Percentiles rank a stretch among this genome's conserved stretches.
Conservation (phyloP, 2,329 filamentous ascomycete genomes). For the Xylaria sp. region DNA sequence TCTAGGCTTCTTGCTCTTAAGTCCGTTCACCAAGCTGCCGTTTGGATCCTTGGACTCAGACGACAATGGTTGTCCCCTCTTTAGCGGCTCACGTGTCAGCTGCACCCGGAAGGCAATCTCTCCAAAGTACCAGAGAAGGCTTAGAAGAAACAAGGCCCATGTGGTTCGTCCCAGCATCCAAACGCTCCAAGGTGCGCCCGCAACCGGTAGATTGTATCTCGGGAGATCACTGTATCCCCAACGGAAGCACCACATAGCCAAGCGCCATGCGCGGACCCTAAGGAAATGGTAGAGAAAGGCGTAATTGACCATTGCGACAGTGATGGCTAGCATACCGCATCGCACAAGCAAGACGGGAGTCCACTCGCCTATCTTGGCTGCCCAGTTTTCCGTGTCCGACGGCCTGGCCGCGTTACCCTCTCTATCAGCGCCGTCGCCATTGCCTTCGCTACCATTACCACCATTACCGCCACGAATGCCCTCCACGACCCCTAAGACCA, state of each 20-base stretch:
- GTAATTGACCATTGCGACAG: conserved; percentile 49
- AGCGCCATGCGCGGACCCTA: conserved; percentile 69
- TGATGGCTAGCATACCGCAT: conserved; percentile 42
- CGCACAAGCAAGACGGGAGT: conserved; percentile 41
- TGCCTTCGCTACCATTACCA: conserved; percentile 20
- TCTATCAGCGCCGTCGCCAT: conserved; percentile 1
- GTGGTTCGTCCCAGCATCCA: conserved; percentile 62
- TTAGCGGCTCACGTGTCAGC: conserved; percentile 79
- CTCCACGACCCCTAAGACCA: conserved; percentile 55
- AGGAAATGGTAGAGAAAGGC: conserved; percentile 68
- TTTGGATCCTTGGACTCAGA: conserved; percentile 89
- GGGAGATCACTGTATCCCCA: conserved; percentile 74
- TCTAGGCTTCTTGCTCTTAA: conserved; percentile 82
- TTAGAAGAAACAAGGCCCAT: conserved; percentile 69
- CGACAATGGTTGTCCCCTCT: conserved; percentile 83
- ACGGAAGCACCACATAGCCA: conserved; percentile 72
- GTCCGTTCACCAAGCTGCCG: conserved; percentile 81
- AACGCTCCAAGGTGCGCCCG: conserved; percentile 59
- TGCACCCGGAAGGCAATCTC: conserved; percentile 82
- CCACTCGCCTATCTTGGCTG: conserved; percentile 49
- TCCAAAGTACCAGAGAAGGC: conserved; percentile 75
- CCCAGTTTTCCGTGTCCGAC: conserved; percentile 24
- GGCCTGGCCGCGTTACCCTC: neutral
- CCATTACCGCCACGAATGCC: conserved; percentile 23
- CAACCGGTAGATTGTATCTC: conserved; percentile 68